Percentiles rank a stretch among this genome's conserved stretches.
Conservation (phyloP, 495 filamentous ascomycete genomes). For the Barbatosphaeria neglecta region DNA sequence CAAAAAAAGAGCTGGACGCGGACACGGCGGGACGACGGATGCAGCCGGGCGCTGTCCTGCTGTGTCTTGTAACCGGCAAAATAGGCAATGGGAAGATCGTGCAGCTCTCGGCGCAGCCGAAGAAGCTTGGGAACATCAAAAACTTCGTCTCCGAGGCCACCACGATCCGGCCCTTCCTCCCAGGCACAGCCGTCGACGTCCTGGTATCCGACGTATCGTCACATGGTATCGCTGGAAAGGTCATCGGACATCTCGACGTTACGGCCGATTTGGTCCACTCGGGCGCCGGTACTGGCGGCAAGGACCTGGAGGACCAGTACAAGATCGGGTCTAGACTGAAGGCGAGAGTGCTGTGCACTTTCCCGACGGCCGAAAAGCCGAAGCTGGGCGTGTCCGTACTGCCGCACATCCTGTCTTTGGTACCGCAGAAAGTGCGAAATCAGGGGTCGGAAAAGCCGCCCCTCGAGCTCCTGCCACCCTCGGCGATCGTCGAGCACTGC, state of each 20-base stretch:
- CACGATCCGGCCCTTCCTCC: constrained; percentile 79
- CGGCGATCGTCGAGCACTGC: constrained; percentile 61
- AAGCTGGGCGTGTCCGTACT: constrained; percentile 81
- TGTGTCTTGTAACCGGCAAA: constrained; percentile 71
- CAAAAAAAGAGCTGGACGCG: constrained; percentile 69
- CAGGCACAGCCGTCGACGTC: constrained; percentile 79
- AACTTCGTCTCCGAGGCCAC: constrained; percentile 63
- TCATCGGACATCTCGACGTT: constrained; percentile 83
- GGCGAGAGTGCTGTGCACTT: constrained; percentile 75
- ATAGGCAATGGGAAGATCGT: constrained; percentile 68
- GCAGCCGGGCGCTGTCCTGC: constrained; percentile 57
- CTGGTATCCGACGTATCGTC: constrained; percentile 62
- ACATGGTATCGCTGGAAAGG: constrained; percentile 55
- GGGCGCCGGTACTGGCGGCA: constrained; percentile 49
- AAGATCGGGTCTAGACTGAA: constrained; percentile 74
- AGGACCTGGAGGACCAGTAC: constrained; percentile 60
- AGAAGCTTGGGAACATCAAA: constrained; percentile 58
- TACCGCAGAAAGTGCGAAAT: constrained; percentile 28
- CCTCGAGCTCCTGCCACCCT: constrained; percentile 51
- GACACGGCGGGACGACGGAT: constrained; percentile 51
- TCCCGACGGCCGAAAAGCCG: constrained; percentile 61
- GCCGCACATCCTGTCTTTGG: constrained; percentile 65
- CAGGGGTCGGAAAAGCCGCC: constrained; percentile 22
- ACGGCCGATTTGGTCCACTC: constrained; percentile 87
- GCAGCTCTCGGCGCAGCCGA: constrained; percentile 67